Evolutionary conservation across 108 stramenopile genomes (phyloP).

Genomic region (Cyclotella baltica): DNA sequence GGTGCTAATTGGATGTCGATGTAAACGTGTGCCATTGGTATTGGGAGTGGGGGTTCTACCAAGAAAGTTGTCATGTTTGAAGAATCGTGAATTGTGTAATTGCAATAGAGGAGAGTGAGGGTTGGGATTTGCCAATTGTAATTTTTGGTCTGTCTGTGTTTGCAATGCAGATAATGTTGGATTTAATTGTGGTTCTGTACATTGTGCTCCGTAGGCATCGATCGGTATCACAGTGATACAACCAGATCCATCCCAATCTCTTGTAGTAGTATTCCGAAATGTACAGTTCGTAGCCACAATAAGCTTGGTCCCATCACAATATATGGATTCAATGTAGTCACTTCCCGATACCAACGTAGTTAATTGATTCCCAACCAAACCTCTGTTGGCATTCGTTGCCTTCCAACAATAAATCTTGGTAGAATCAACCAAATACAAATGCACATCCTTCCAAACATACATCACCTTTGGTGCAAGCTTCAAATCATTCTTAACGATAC

Average conservation of each 20-base stretch:
- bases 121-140: neutral
- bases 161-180: neutral
- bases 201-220: constrained; percentile 4
- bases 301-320: constrained; percentile 3
- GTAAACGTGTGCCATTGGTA: neutral
- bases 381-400: neutral
- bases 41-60: neutral
- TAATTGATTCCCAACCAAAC: neutral
- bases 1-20: neutral
- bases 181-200: neutral
- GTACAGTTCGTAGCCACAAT: neutral
- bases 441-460: constrained; percentile 12
- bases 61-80: neutral
- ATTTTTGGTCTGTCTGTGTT: neutral
- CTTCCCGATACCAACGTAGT: constrained; percentile 3
- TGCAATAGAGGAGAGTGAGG: neutral
- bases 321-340: neutral
- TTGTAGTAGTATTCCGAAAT: neutral
- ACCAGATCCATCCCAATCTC: constrained; percentile 8
- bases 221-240: constrained; percentile 3
- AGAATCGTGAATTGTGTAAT: neutral
- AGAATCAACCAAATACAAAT: constrained; percentile 12
- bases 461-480: neutral
- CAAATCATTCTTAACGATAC: neutral
- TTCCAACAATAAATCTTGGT: constrained; percentile 11